Base-by-base conservation (phyloP, 768 basidiomycete species). In the Suillus clintonianus region DNA sequence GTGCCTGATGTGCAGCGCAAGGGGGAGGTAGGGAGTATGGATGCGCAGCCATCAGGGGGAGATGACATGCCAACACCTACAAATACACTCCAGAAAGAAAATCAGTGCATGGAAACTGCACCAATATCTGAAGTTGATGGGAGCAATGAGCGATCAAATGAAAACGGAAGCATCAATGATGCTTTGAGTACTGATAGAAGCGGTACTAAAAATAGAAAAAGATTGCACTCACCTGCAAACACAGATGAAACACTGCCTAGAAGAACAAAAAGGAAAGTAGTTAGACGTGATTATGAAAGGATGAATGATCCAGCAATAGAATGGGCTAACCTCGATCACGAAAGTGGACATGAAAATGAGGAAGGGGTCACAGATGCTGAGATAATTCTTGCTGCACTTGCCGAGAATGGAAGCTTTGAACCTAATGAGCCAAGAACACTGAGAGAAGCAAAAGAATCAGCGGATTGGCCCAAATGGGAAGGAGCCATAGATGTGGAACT, bases 381-480 rank as follows among this genome's bases (percentile, higher is more conserved):
- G 5, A 57, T 14, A 15, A 34, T 57, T 1, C 27, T 56, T 15
- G 13, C 10, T 4, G n/a, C 62, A 1, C 5, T 62, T 9, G 13
- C 7, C 30, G 54, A 62, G 47, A 56, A 19, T 2, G 50, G 50
- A 17, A 17, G 17, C 14, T 22, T 45, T 8, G 8, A 36, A 19
- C 54, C 54, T 24, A 47, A 15, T 8, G 41, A 41, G 27, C 54
- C n/a, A 7, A 41, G 36, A 5, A 32, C 22, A 1, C 27, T 62
- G 3, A 32, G 37, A 22, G 62, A 62, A 3, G 43, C 42, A 2
- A 0, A 19, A 2, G 11, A 36, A 42, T 57, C 41, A 27, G 13
- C 48, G 5, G 34, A 63, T 15, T 58, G 47, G 47, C 24, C 14
- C 5, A 39, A 63, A 22, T 63, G 62, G 62, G 47, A 63, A 27